phyloP scores from a whole-genome alignment of 768 basidiomycete genomes.

The Rhodotorula sphaerocarpa region DNA sequence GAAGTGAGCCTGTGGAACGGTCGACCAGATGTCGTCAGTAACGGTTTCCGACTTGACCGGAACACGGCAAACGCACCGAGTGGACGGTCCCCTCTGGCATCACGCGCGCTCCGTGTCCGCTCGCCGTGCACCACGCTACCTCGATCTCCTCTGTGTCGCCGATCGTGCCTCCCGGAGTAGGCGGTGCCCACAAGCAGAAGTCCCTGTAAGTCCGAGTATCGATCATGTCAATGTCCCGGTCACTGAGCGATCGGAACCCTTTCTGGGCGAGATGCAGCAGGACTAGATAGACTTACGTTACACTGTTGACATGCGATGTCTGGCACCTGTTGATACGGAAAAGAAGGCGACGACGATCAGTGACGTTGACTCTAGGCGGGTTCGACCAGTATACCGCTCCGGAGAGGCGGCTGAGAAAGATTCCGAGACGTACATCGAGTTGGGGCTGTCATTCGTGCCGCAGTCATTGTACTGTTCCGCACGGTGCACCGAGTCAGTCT shows the following conservation, averaged over 20 bases:
- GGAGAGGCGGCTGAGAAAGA: no score
- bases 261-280: no score
- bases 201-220: conserved; percentile 12
- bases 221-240: neutral
- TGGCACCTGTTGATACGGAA: conserved; percentile 20
- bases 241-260: no score
- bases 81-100: conserved; percentile 39
- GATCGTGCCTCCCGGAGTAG: conserved; percentile 32
- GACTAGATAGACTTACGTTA: neutral
- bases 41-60: no score
- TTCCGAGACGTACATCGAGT: conserved; percentile 52
- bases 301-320: conserved; percentile 25
- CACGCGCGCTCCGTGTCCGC: conserved; percentile 26
- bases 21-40: no score
- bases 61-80: neutral
- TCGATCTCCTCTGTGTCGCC: conserved; percentile 44
- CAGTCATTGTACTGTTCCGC: conserved; percentile 46
- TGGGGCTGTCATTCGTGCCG: conserved; percentile 52
- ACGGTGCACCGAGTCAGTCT: no score
- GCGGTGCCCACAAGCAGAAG: conserved; percentile 29
- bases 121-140: conserved; percentile 46
- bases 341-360: no score
- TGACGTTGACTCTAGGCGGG: neutral
- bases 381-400: no score
- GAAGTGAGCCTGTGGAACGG: conserved; percentile 54